Conservation (phyloP, 2,329 filamentous ascomycete species). For the Hypoxylon sp. region DNA sequence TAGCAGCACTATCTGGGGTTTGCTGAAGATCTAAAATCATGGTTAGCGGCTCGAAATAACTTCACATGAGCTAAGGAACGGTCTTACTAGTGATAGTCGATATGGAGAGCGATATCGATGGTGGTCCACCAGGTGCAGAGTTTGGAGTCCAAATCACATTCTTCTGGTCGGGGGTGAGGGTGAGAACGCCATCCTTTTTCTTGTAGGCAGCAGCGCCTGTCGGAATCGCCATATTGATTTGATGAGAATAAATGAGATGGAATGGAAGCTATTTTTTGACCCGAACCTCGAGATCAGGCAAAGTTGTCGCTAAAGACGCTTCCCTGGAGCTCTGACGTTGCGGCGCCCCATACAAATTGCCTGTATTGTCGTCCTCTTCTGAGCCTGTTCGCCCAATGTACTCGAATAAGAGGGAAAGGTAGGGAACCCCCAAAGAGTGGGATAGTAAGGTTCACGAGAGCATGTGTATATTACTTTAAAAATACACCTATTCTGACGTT, state of each 20-base stretch:
- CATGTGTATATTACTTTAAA: neutral
- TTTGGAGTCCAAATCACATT: constrained; percentile 86
- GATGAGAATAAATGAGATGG: constrained; percentile 7
- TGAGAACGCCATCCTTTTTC: constrained; percentile 92
- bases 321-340: neutral
- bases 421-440: neutral
- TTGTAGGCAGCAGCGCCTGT: constrained; percentile 85
- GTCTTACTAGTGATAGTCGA: constrained; percentile 84
- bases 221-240: constrained; percentile 67
- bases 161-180: constrained; percentile 79
- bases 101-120: constrained; percentile 78
- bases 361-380: constrained; percentile 4
- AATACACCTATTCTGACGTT: neutral
- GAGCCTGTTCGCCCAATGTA: constrained; percentile 2
- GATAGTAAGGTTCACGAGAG: constrained; percentile 1
- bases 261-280: neutral
- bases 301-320: neutral
- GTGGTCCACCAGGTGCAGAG: constrained; percentile 70
- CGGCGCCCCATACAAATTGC: neutral
- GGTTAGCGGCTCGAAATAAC: constrained; percentile 25
- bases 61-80: constrained; percentile 12
- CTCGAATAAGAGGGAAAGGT: constrained; percentile 1
- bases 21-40: constrained; percentile 84
- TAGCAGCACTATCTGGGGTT: constrained; percentile 87
- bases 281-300: neutral